phyloP scores from a whole-genome alignment of 2,329 filamentous ascomycete species.

The Aspergillus spinulosporus region DNA sequence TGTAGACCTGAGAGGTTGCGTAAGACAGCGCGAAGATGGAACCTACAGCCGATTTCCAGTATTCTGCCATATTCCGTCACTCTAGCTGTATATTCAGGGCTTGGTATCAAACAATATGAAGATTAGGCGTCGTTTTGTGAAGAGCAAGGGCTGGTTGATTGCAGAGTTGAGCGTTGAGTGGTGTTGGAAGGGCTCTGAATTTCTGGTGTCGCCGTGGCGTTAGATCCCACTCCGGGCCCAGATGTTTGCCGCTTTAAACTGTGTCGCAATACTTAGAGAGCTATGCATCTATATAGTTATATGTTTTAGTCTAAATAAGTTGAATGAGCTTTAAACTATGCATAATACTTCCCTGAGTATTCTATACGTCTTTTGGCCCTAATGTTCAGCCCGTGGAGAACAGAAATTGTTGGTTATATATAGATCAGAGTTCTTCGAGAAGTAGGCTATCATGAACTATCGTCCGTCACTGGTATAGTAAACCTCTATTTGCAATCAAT shows the following conservation, averaged over 20 bases:
- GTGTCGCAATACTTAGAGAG: not conserved
- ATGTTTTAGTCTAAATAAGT: too few species aligned
- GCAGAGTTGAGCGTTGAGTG: not conserved
- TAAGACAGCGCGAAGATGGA: not conserved
- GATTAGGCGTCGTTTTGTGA: not conserved
- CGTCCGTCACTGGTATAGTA: too few species aligned
- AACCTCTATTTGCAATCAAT: too few species aligned
- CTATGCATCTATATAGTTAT: not conserved
- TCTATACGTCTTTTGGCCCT: too few species aligned
- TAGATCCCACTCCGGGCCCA: not conserved
- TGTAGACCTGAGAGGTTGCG: not conserved
- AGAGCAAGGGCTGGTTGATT: not conserved
- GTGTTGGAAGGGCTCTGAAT: not conserved
- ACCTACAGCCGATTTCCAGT: slow-evolving; percentile 89
- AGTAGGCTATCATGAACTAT: too few species aligned
- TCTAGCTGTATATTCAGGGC: not conserved
- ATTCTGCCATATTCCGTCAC: slow-evolving; percentile 76
- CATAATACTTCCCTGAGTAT: too few species aligned
- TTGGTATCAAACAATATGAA: not conserved
- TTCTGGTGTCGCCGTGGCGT: not conserved
- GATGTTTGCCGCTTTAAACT: slow-evolving; percentile 4
- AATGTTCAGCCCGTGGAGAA: too few species aligned
- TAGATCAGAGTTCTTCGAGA: too few species aligned
- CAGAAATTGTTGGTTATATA: too few species aligned
- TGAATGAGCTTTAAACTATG: too few species aligned